A percentile compares a stretch with the other conserved stretches of the same genome.
Conservation (phyloP, 805 yeast species). For the Priceomyces carsonii region DNA sequence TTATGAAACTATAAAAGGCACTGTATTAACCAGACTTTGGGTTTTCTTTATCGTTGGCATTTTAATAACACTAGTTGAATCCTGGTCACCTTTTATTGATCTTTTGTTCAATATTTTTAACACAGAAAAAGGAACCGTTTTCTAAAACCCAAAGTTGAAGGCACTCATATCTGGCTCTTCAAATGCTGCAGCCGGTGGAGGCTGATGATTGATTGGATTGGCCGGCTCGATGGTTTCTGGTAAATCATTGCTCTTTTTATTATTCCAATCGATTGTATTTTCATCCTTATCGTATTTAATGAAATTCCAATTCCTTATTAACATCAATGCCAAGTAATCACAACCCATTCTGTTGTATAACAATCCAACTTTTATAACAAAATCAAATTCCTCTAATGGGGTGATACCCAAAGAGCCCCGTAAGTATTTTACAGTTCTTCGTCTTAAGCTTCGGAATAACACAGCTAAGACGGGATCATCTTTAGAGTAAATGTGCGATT, state of each 20-base stretch:
- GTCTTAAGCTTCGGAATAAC: constrained; percentile 62
- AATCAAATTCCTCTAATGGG: constrained; percentile 54
- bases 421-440: constrained; percentile 49
- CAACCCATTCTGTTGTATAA: constrained; percentile 91
- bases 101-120: constrained; percentile 5
- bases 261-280: constrained; percentile 8
- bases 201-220: constrained; percentile 6
- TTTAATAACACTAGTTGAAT: constrained; percentile 12
- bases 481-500: constrained; percentile 42
- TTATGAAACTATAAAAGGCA: constrained; percentile 15
- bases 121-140: constrained; percentile 1
- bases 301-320: constrained; percentile 72
- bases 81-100: constrained; percentile 13
- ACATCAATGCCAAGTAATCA: constrained; percentile 66
- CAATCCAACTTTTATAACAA: constrained; percentile 60
- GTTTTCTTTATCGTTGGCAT: constrained; percentile 16
- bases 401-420: constrained; percentile 49
- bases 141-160: constrained; percentile 48
- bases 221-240: background rate
- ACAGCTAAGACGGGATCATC: constrained; percentile 83
- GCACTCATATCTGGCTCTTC: constrained; percentile 79
- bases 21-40: constrained; percentile 18
- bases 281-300: constrained; percentile 12
- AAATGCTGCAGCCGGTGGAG: constrained; percentile 56
- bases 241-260: background rate